A percentile compares a stretch with the other conserved stretches of the same genome.
Evolutionary conservation across 441 rosid genomes (phyloP).

Genomic region (Mallotus japonicus): DNA sequence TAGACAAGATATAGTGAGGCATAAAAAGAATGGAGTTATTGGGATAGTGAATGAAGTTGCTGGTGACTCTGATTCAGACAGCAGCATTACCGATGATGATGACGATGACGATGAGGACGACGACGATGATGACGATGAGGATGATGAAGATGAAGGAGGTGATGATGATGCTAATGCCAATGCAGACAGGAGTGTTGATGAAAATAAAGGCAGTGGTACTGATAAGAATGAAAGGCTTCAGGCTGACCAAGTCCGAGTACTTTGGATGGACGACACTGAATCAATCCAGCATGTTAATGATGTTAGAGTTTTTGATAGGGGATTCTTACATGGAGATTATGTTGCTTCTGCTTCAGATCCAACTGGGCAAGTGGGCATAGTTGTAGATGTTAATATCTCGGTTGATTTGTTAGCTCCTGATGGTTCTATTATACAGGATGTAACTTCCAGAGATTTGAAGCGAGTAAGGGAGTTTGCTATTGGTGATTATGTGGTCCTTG

Average conservation of each 20-base stretch:
- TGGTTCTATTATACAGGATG: constrained; percentile 60
- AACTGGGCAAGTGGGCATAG: constrained; percentile 89
- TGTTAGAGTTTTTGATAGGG: constrained; percentile 77
- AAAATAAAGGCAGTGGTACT: constrained; percentile 30
- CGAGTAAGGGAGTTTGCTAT: constrained; percentile 81
- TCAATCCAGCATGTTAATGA: constrained; percentile 61
- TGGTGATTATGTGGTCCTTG: constrained; percentile 89
- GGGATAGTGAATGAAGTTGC: constrained; percentile 93
- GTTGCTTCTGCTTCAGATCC: constrained; percentile 80
- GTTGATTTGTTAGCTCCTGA: constrained; percentile 71
- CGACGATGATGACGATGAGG: constrained; percentile 31
- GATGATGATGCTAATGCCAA: constrained; percentile 37
- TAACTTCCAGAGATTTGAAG: constrained; percentile 65
- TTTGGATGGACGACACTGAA: constrained; percentile 80
- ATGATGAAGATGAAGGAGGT: constrained; percentile 35
- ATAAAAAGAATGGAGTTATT: constrained; percentile 46
- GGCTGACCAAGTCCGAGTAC: constrained; percentile 80
- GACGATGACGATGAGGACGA: constrained; percentile 49
- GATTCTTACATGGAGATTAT: constrained; percentile 90
- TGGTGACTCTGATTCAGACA: constrained; percentile 87
- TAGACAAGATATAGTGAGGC: constrained; percentile 77
- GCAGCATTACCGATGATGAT: constrained; percentile 59
- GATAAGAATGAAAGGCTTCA: constrained; percentile 56
- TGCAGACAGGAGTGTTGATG: constrained; percentile 32
- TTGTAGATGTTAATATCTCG: constrained; percentile 68